phyloP scores from a whole-genome alignment of 257 asterid species.

The Apocynum venetum region DNA sequence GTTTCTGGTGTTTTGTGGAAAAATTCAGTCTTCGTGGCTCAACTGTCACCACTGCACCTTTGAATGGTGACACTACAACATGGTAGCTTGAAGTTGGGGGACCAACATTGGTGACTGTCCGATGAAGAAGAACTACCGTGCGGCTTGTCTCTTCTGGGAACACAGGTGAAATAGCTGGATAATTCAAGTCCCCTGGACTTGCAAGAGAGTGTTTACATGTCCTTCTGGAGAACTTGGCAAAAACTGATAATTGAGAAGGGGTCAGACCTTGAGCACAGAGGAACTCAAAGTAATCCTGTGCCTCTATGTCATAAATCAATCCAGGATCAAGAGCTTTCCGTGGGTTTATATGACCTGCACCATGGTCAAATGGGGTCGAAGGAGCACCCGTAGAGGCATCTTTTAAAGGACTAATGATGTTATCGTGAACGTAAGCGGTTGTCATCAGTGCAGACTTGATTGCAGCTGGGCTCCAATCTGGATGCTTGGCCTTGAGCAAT shows the following conservation, averaged over 20 bases:
- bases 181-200: constrained; percentile 63
- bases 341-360: constrained; percentile 89
- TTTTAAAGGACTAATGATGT: constrained; percentile 40
- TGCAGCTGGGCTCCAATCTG: constrained; percentile 81
- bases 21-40: constrained; percentile 60
- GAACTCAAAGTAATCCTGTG: constrained; percentile 82
- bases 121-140: constrained; percentile 35
- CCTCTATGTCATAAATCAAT: constrained; percentile 60
- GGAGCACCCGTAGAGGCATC: constrained; percentile 53
- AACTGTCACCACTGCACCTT: constrained; percentile 55
- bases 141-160: constrained; percentile 41
- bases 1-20: constrained; percentile 38
- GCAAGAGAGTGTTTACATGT: constrained; percentile 39
- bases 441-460: constrained; percentile 91
- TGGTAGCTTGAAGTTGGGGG: constrained; percentile 58
- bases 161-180: constrained; percentile 74
- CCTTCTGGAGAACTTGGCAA: constrained; percentile 52
- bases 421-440: constrained; percentile 75
- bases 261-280: constrained; percentile 62
- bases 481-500: constrained; percentile 66
- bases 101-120: constrained; percentile 87
- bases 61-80: constrained; percentile 50
- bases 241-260: constrained; percentile 55
- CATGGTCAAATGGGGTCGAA: constrained; percentile 77
- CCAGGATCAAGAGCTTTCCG: constrained; percentile 72